Evolutionary conservation across 352 stramenopile species (phyloP).

Genomic region (Phytophthora agathidicida): DNA sequence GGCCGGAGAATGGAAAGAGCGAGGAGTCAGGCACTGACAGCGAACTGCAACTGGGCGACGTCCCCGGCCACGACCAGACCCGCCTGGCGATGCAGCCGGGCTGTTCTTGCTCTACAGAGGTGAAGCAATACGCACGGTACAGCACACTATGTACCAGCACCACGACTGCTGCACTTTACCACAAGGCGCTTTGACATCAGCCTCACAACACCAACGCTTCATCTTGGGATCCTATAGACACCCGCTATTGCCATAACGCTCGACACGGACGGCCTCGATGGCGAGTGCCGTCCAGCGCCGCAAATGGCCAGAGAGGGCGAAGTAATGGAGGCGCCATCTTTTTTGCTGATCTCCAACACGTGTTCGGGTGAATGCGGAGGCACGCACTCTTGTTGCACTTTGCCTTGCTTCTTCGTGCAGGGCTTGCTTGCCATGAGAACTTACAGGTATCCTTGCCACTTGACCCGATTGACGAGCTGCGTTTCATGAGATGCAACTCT

Average conservation of each 20-base stretch:
- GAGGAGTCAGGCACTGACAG: slow-evolving; percentile 13
- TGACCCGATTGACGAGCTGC: neutral
- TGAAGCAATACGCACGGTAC: neutral
- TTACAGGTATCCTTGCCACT: neutral
- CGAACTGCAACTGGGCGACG: slow-evolving; percentile 22
- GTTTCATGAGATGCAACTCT: neutral
- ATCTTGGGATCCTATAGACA: too few relatives aligned
- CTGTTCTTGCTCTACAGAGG: slow-evolving; percentile 10
- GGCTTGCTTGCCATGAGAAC: neutral
- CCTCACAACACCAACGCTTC: too few relatives aligned
- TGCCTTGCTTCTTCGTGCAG: too few relatives aligned
- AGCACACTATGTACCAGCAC: slow-evolving; percentile 7
- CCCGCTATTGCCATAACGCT: too few relatives aligned
- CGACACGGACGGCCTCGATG: slow-evolving; percentile 3
- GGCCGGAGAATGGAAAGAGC: slow-evolving; percentile 19
- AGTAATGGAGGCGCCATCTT: slow-evolving; percentile 8
- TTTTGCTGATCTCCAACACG: slow-evolving; percentile 20
- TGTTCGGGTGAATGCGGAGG: slow-evolving; percentile 16
- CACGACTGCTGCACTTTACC: slow-evolving; percentile 3
- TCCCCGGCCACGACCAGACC: neutral
- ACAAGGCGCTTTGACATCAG: too few relatives aligned
- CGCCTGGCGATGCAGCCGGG: neutral
- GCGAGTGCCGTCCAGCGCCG: slow-evolving; percentile 2
- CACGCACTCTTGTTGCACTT: neutral
- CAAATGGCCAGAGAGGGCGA: slow-evolving; percentile 5